Conservation (phyloP, 1,139 yeast species). For the Candida sp. region DNA sequence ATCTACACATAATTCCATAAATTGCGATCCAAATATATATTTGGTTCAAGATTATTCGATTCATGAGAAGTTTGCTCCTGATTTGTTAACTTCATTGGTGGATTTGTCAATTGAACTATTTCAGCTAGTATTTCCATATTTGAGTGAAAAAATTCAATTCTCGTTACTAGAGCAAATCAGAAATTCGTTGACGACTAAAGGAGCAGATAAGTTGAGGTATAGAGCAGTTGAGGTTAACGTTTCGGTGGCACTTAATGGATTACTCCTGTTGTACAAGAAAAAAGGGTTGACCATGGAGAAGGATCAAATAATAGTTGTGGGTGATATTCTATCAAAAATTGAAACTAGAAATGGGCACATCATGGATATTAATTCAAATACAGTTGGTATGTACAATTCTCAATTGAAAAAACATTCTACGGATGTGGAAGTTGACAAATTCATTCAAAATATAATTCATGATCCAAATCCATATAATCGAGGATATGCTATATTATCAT, state of each 20-base stretch:
- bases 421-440: conserved; percentile 48
- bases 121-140: conserved; percentile 64
- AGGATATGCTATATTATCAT: conserved; percentile 57
- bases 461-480: conserved; percentile 55
- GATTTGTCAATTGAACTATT: conserved; percentile 80
- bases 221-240: conserved; percentile 60
- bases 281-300: conserved; percentile 31
- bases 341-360: conserved; percentile 34
- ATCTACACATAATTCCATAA: conserved; percentile 25
- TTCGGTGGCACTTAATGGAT: conserved; percentile 61
- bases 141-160: conserved; percentile 80
- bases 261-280: conserved; percentile 34
- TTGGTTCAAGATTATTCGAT: conserved; percentile 25
- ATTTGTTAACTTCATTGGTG: conserved; percentile 52
- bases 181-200: conserved; percentile 37
- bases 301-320: conserved; percentile 45
- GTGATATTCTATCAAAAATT: conserved; percentile 56
- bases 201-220: conserved; percentile 28
- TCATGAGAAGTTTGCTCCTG: conserved; percentile 21
- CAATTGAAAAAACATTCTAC: conserved; percentile 32
- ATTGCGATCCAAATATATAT: conserved; percentile 32
- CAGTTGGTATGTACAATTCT: conserved; percentile 60
- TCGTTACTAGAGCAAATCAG: conserved; percentile 81
- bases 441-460: conserved; percentile 58
- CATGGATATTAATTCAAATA: conserved; percentile 57